Evolutionary conservation across 208 protist genomes (phyloP).

Genomic region (Acanthamoeba healyi): DNA sequence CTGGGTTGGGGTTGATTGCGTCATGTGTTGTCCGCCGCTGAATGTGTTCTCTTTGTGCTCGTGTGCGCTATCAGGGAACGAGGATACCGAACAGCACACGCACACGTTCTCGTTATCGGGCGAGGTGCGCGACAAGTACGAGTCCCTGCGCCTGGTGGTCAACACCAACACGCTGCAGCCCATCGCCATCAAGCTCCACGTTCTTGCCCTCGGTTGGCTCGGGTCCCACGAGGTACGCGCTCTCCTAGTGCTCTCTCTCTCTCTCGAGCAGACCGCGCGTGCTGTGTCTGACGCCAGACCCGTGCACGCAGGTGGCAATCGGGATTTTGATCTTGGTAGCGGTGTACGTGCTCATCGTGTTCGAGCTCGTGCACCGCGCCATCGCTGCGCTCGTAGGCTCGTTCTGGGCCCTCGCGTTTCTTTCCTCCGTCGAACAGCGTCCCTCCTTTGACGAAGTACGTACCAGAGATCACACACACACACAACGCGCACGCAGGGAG

Average conservation of each 20-base stretch:
- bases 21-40: no score
- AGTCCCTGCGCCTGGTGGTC: background rate
- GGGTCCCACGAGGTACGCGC: background rate
- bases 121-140: background rate
- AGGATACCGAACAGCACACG: constrained; percentile 48
- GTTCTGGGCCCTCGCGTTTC: constrained; percentile 77
- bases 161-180: constrained; percentile 30
- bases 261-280: background rate
- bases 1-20: no score
- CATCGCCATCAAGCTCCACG: background rate
- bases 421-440: background rate
- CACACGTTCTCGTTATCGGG: background rate
- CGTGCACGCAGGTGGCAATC: constrained; percentile 68
- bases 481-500: background rate
- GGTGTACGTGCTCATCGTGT: constrained; percentile 88
- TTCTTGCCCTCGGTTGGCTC: constrained; percentile 12
- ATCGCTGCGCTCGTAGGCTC: constrained; percentile 86
- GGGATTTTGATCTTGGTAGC: constrained; percentile 82
- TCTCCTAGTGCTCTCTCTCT: background rate
- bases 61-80: constrained; percentile 9
- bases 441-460: constrained; percentile 65
- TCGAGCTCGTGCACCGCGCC: constrained; percentile 87
- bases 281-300: background rate
- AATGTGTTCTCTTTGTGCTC: no score
- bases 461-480: background rate